phyloP scores from a whole-genome alignment of 805 yeast genomes.

The Saccharomyces mikatae region DNA sequence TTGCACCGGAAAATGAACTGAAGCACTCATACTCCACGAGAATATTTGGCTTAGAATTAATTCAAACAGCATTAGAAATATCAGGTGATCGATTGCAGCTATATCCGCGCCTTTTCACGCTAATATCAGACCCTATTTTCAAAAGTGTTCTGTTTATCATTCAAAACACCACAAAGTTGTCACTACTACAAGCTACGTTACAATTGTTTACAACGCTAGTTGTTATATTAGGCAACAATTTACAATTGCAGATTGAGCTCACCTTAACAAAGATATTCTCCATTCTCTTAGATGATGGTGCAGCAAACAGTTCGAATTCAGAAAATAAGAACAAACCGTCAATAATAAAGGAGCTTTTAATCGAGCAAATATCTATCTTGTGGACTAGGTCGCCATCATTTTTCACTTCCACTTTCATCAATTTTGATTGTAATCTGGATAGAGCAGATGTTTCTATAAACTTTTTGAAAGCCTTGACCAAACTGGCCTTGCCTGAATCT shows the following conservation, averaged over 20 bases:
- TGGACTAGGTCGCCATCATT: slow-evolving; percentile 77
- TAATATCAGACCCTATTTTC: slow-evolving; percentile 74
- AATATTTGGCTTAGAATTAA: slow-evolving; percentile 67
- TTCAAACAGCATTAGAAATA: slow-evolving; percentile 74
- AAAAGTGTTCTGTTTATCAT: slow-evolving; percentile 76
- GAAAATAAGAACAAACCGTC: slow-evolving; percentile 26
- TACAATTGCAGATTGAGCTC: slow-evolving; percentile 76
- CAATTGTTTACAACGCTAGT: slow-evolving; percentile 67
- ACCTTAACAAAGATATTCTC: slow-evolving; percentile 57
- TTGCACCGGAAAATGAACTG: slow-evolving; percentile 73
- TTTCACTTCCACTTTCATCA: slow-evolving; percentile 67
- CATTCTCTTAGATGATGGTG: slow-evolving; percentile 33
- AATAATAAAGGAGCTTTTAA: slow-evolving; percentile 65
- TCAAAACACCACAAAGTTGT: slow-evolving; percentile 61
- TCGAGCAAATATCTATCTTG: slow-evolving; percentile 73
- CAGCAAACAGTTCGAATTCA: slow-evolving; percentile 2
- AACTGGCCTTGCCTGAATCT: slow-evolving; percentile 77
- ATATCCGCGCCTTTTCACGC: slow-evolving; percentile 57
- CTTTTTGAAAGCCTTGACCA: slow-evolving; percentile 61
- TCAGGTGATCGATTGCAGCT: slow-evolving; percentile 53
- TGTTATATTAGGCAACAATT: slow-evolving; percentile 52
- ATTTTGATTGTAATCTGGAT: slow-evolving; percentile 86
- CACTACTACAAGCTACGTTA: slow-evolving; percentile 65
- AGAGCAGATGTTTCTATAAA: slow-evolving; percentile 67
- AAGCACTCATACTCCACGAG: slow-evolving; percentile 84